phyloP scores from a whole-genome alignment of 2,329 filamentous ascomycete species.

The Dothistroma septosporum region DNA sequence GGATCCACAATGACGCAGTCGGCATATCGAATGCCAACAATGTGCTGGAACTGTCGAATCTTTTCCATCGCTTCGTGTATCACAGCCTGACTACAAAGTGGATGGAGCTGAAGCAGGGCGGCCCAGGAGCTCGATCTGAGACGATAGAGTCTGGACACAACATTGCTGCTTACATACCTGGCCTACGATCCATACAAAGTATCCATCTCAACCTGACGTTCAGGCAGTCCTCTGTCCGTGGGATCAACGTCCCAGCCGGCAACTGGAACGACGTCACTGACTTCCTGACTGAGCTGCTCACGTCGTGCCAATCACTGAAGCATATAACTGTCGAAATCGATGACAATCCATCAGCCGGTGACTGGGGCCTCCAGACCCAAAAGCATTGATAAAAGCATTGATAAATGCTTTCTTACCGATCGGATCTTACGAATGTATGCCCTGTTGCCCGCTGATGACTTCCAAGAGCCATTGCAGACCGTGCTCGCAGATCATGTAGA shows the following conservation, averaged over 20 bases:
- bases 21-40: background rate
- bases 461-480: background rate
- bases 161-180: background rate
- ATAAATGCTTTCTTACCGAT: no score
- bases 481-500: background rate
- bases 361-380: no score
- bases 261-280: background rate
- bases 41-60: background rate
- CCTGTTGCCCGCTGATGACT: background rate
- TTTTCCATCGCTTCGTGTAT: background rate
- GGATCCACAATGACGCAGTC: background rate
- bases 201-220: background rate
- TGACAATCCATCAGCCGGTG: no score
- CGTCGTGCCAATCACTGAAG: background rate
- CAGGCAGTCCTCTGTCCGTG: background rate
- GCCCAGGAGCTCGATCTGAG: background rate
- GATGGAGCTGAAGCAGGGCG: background rate
- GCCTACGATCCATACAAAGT: background rate
- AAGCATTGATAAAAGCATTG: background rate
- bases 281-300: background rate
- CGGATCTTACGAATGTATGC: no score
- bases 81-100: background rate
- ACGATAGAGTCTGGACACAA: background rate
- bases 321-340: background rate
- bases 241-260: no score